Evolutionary conservation across 306 rosid species (phyloP).

Genomic region (Malus asiatica): DNA sequence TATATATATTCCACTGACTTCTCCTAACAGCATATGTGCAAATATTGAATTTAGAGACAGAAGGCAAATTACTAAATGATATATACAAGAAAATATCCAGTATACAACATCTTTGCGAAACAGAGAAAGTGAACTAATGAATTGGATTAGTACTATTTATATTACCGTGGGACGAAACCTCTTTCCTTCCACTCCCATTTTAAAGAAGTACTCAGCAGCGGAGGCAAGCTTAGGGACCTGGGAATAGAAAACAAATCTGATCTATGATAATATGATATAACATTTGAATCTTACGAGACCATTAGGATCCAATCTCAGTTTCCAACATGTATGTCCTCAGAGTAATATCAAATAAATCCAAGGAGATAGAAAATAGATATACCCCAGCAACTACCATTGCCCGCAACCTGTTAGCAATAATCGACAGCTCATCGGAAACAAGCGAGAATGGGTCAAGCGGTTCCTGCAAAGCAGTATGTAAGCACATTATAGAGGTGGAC

Average conservation of each 20-base stretch:
- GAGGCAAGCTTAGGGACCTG: constrained; percentile 99
- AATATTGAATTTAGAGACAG: neutral
- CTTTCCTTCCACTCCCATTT: constrained; percentile 93
- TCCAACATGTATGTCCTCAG: neutral
- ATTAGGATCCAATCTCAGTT: neutral
- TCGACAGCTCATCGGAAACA: constrained; percentile 83
- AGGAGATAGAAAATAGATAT: constrained; percentile 20
- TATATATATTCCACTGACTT: neutral
- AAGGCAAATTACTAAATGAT: neutral
- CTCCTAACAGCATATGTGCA: neutral
- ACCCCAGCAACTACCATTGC: constrained; percentile 86
- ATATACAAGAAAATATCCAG: neutral
- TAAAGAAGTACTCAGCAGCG: constrained; percentile 90
- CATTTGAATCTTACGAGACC: neutral
- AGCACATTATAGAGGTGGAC: neutral
- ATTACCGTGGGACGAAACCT: constrained; percentile 96
- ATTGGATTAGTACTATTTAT: neutral
- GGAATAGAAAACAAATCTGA: neutral
- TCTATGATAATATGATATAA: neutral
- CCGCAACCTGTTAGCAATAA: constrained; percentile 66
- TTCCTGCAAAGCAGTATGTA: constrained; percentile 45
- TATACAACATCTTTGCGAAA: neutral
- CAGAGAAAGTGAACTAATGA: neutral
- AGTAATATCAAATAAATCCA: constrained; percentile 2
- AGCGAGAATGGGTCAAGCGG: constrained; percentile 81